phyloP scores from a whole-genome alignment of 148 eudicot genomes.

The Fagopyrum tataricum region DNA sequence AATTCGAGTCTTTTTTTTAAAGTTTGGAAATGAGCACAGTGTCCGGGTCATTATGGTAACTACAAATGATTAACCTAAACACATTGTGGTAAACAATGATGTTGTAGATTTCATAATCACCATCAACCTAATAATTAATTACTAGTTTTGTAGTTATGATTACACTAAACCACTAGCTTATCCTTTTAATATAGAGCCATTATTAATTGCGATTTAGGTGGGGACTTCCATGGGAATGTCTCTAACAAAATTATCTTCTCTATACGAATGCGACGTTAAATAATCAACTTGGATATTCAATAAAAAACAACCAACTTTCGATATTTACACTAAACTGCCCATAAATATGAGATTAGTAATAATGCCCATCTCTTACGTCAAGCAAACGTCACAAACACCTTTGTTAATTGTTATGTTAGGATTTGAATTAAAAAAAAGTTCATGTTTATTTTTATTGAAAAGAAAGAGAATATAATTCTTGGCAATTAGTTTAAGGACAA shows the following conservation, averaged over 20 bases:
- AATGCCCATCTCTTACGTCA: background rate
- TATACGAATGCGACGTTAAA: background rate
- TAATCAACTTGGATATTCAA: background rate
- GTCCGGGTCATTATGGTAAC: conserved; percentile 1
- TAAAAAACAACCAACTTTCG: background rate
- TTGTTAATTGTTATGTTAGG: no score
- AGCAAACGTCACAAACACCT: background rate
- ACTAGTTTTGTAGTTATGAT: conserved; percentile 5
- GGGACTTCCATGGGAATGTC: conserved; percentile 14
- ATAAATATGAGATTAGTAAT: background rate
- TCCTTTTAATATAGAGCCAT: background rate
- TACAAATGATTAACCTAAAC: background rate
- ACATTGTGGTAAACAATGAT: background rate
- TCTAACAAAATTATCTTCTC: background rate
- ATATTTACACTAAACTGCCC: background rate
- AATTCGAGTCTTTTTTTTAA: no score
- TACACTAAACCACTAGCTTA: conserved; percentile 6
- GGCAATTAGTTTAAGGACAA: no score
- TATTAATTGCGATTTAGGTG: conserved; percentile 4
- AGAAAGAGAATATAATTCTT: no score
- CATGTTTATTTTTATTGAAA: no score
- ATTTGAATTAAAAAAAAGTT: no score
- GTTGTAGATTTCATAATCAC: conserved; percentile 7
- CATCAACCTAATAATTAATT: background rate
- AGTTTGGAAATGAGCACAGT: no score